Base-by-base conservation (phyloP, 2,329 filamentous ascomycete genomes). In the Aspergillus pseudonomiae region DNA sequence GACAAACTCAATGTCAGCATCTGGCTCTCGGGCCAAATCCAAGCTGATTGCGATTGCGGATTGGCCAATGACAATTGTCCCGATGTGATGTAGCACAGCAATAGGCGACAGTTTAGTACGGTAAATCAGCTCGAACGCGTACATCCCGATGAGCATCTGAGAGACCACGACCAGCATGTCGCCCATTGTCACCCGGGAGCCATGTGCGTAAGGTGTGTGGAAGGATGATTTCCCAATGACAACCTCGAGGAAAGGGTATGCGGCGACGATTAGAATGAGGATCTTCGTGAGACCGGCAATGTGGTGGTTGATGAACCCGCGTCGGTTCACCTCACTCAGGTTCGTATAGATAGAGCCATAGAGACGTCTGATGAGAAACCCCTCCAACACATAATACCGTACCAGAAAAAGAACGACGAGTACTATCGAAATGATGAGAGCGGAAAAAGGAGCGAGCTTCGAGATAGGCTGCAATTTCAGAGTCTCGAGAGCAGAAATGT, bases 231-330 rank as follows among this genome's bases (percentile, higher is more conserved):
- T 65, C 12, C 74, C 73, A 56, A 80, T 78, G 0, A 77, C 70
- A 16, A 82, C 72, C 30, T 70, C 65, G 50, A 82, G 68, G 53
- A 82, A 81, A 1, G 81, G 81, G 66, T 82, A 82, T 1, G 74
- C 76, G 0, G 77, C 78, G 0, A 77, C 28, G 14, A 80, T 60
- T 10, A 82, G 61, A 45, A 82, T 78, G 21, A 79, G 2, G 1
- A 82, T 63, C 59, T 83, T 83, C 6, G 78, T 80, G 1, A 63
- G 58, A 0, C 78, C 80, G 2, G 80, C 80, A 24, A 83, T 77
- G 54, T 82, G 81, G 61, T 83, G 81, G 56, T 83, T 83, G 41
- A 82, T 72, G 63, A 83, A 82, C 0, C 79, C 79, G 10, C 79
- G 73, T 5, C 76, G 71, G 24, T 77, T 75, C 0, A 68, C 62